Conservation (phyloP, 768 basidiomycete species). For the Calocybe gangraenosa region DNA sequence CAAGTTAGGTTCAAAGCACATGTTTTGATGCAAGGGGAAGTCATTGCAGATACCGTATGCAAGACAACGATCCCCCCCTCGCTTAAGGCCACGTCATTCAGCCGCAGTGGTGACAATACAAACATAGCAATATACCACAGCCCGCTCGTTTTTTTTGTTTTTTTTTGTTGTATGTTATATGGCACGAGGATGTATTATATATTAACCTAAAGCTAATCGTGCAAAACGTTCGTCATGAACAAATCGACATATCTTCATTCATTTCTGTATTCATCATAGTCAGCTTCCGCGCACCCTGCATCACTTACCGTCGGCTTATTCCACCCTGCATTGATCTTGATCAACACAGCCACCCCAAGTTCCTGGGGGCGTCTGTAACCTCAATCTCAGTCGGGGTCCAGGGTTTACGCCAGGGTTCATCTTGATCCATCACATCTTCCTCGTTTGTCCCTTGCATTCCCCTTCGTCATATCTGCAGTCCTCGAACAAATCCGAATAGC, state of each 20-base stretch:
- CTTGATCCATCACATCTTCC: constrained; percentile 6
- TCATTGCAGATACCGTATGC: too few species aligned
- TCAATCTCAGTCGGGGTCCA: constrained; percentile 10
- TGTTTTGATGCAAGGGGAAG: too few species aligned
- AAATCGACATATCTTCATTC: background rate
- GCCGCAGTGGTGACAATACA: too few species aligned
- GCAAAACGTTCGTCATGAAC: background rate
- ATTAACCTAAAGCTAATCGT: too few species aligned
- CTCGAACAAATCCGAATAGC: background rate
- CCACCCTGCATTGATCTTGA: constrained; percentile 14
- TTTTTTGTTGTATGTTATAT: too few species aligned
- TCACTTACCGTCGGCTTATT: constrained; percentile 15
- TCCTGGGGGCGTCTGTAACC: background rate
- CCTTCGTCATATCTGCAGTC: background rate
- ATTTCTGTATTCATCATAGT: background rate
- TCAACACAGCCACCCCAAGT: constrained; percentile 17
- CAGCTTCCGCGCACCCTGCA: constrained; percentile 4
- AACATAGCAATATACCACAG: too few species aligned
- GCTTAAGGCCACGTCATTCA: background rate
- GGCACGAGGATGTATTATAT: too few species aligned
- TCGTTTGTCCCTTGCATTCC: background rate
- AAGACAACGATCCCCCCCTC: background rate
- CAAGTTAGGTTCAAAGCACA: too few species aligned
- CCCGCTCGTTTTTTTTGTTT: too few species aligned
- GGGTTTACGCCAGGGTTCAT: constrained; percentile 12